Conservation (phyloP, 2,329 filamentous ascomycete genomes). For the Alternaria sp. region DNA sequence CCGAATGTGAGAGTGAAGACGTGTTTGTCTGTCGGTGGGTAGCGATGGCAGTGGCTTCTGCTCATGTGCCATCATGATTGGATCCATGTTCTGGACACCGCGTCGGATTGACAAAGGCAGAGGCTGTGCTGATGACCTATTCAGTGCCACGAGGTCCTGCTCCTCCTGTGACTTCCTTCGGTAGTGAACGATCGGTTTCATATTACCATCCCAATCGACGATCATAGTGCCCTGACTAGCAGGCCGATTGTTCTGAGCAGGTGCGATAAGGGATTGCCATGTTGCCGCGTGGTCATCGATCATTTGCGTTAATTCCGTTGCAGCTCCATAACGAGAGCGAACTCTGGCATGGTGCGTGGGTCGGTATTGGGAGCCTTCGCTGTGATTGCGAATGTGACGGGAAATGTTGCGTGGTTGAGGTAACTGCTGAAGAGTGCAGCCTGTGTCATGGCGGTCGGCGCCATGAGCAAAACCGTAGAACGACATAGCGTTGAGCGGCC, state of each 20-base stretch:
- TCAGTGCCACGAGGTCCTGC: not conserved
- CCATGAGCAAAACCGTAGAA: not conserved
- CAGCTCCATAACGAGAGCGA: not conserved
- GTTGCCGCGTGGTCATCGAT: conserved; percentile 30
- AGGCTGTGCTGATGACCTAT: not conserved
- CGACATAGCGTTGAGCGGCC: not conserved
- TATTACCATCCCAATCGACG: conserved; percentile 25
- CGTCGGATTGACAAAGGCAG: not conserved
- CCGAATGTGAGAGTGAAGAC: not conserved
- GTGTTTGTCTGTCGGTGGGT: not conserved
- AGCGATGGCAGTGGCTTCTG: not conserved
- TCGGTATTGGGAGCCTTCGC: not conserved
- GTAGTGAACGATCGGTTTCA: not conserved
- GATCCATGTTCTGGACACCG: not conserved
- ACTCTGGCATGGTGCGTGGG: conserved; percentile 11
- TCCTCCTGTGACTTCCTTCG: not conserved
- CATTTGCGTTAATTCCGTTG: not conserved
- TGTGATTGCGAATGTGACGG: conserved; percentile 2
- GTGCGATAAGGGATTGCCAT: conserved; percentile 2
- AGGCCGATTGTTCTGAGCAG: not conserved
- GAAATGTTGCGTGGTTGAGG: not conserved
- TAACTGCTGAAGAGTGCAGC: not conserved
- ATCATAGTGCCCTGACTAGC: conserved; percentile 24
- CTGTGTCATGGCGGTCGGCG: not conserved
- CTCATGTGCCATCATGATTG: not conserved